A percentile compares a stretch with the other conserved stretches of the same genome.
Evolutionary conservation across 2,329 filamentous ascomycete species (phyloP).

Genomic region (Knoxdaviesia capensis): DNA sequence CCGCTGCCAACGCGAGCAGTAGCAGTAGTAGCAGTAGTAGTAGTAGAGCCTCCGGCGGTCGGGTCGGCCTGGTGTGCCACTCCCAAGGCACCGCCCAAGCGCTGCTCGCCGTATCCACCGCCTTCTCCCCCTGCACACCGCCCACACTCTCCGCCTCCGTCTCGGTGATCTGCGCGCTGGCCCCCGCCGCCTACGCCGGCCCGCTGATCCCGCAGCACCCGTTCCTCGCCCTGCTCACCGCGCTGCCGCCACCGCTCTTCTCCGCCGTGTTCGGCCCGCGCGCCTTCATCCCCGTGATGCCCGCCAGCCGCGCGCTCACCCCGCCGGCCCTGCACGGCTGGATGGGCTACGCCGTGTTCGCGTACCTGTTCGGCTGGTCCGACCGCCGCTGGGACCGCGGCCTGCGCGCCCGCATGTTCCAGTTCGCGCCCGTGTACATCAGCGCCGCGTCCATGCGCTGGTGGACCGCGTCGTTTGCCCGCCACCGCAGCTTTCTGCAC

Average conservation of each 20-base stretch:
- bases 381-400: constrained; percentile 70
- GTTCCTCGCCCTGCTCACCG: constrained; percentile 64
- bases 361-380: constrained; percentile 75
- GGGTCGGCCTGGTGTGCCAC: constrained; percentile 61
- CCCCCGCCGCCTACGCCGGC: constrained; percentile 78
- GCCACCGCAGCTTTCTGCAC: constrained; percentile 68
- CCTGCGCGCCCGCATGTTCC: constrained; percentile 66
- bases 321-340: constrained; percentile 52
- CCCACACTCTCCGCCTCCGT: constrained; percentile 48
- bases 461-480: constrained; percentile 71
- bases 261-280: constrained; percentile 76
- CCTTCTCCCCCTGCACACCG: constrained; percentile 52
- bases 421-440: constrained; percentile 81
- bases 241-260: constrained; percentile 40
- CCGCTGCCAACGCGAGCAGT: no score
- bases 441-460: constrained; percentile 81
- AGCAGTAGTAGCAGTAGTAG: no score
- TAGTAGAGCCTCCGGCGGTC: constrained; percentile 43
- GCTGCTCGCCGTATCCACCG: constrained; percentile 71
- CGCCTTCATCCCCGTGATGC: constrained; percentile 86
- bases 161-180: constrained; percentile 77
- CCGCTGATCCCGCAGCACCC: constrained; percentile 80
- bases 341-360: constrained; percentile 76
- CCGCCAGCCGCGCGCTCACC: constrained; percentile 54
- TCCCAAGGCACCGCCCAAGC: constrained; percentile 84